These are phyloP conservation scores for Medicago arabica DNA, from an alignment of 306 rosid genomes.

Conservation along the genomic window DNA sequence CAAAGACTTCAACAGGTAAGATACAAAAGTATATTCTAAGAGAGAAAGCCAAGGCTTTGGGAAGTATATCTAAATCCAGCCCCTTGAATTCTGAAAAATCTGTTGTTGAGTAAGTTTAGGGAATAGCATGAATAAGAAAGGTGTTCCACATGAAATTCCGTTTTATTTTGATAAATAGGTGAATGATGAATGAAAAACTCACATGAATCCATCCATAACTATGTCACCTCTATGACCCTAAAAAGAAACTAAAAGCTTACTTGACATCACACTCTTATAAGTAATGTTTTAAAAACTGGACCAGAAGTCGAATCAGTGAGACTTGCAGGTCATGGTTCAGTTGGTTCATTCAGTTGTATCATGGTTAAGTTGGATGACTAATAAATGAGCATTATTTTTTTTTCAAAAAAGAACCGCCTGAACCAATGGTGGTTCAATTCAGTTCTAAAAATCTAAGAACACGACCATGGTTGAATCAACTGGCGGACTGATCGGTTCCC, in stretches of 20 bases:
- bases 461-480: no score
- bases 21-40: conserved; percentile 71
- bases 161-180: neutral
- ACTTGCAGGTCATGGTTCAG: neutral
- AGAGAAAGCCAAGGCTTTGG: conserved; percentile 68
- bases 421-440: no score
- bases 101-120: neutral
- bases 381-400: no score
- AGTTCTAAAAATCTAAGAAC: no score
- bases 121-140: conserved; percentile 18
- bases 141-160: no score
- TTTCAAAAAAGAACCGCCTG: no score
- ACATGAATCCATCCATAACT: neutral
- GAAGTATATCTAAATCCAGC: conserved; percentile 46
- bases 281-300: no score
- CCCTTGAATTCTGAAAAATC: conserved; percentile 1
- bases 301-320: neutral
- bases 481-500: no score
- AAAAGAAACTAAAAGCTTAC: neutral
- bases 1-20: conserved; percentile 86
- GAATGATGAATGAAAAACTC: conserved; percentile 9
- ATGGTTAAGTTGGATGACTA: no score
- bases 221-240: neutral
- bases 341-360: neutral
- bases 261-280: neutral